phyloP scores from a whole-genome alignment of 768 basidiomycete species.

The Termitomyces sp. region DNA sequence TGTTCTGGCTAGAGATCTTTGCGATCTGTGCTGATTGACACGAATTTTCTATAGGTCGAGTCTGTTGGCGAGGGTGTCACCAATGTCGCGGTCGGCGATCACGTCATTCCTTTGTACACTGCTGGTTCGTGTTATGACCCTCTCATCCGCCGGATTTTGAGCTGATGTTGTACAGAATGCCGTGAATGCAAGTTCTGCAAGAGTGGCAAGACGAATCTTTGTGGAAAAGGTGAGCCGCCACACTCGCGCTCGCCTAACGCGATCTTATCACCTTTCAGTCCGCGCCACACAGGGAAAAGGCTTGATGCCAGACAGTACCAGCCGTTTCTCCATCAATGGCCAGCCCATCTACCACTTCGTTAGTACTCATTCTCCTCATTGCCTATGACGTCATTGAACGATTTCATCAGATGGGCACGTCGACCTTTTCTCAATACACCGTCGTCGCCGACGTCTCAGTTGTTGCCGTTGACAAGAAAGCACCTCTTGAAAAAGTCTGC shows the following conservation, averaged over 20 bases:
- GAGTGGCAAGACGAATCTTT: conserved; percentile 98
- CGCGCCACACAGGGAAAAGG: conserved; percentile 93
- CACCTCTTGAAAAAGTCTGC: conserved; percentile 95
- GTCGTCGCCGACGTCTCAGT: conserved; percentile 97
- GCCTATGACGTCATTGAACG: background rate
- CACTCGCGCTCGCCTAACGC: background rate
- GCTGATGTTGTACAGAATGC: conserved; percentile 55
- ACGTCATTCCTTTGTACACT: conserved; percentile 96
- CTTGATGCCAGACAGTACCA: conserved; percentile 87
- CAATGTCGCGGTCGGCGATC: conserved; percentile 73
- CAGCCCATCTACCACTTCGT: conserved; percentile 90
- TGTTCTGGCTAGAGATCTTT: conserved; percentile 22
- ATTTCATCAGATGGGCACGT: conserved; percentile 86
- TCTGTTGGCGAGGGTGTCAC: conserved; percentile 97
- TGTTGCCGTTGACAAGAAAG: conserved; percentile 80
- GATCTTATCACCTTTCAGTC: conserved; percentile 41
- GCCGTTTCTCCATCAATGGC: conserved; percentile 88
- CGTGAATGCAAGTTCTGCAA: conserved; percentile 99
- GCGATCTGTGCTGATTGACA: conserved; percentile 10
- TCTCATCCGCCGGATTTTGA: background rate
- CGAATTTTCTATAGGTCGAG: conserved; percentile 63
- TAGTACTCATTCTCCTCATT: conserved; percentile 23
- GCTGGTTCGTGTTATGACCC: conserved; percentile 53
- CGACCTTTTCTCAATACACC: conserved; percentile 99
- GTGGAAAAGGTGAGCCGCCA: conserved; percentile 69